These are phyloP conservation scores for Lizonia empirigonia DNA, from an alignment of 2,329 filamentous ascomycete genomes.

Conservation along the genomic window DNA sequence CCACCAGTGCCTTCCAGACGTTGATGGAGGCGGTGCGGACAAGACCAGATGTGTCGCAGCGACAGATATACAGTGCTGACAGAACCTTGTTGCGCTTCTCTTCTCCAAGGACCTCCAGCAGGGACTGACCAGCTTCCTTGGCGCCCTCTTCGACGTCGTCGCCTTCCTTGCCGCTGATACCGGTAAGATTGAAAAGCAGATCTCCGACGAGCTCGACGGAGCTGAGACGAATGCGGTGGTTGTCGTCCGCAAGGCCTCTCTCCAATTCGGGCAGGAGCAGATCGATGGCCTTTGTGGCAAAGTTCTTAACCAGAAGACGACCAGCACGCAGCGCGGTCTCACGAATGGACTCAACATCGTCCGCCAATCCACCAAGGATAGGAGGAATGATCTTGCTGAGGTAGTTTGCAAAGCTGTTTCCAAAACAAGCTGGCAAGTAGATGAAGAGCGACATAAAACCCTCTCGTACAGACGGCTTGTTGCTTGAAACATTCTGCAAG, in stretches of 20 bases:
- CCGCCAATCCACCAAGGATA: constrained; percentile 90
- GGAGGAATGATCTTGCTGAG: constrained; percentile 94
- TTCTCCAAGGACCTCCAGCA: constrained; percentile 91
- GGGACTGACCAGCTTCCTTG: constrained; percentile 87
- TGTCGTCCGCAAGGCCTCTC: constrained; percentile 95
- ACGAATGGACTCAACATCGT: constrained; percentile 94
- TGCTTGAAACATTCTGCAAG: constrained; percentile 91
- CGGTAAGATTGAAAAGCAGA: constrained; percentile 94
- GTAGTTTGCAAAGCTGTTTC: constrained; percentile 97
- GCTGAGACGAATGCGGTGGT: constrained; percentile 94
- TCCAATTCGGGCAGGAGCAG: constrained; percentile 92
- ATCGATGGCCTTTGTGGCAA: constrained; percentile 92
- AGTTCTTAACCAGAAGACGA: constrained; percentile 96
- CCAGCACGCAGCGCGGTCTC: constrained; percentile 96
- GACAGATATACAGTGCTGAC: constrained; percentile 96
- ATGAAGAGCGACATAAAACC: constrained; percentile 99
- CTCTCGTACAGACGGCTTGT: constrained; percentile 88
- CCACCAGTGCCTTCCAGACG: constrained; percentile 97
- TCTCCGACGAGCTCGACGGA: constrained; percentile 98
- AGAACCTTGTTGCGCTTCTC: constrained; percentile 97
- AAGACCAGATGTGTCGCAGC: constrained; percentile 91
- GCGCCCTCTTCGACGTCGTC: constrained; percentile 79
- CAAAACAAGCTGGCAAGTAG: constrained; percentile 97
- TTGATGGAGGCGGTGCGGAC: constrained; percentile 88
- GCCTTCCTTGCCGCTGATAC: constrained; percentile 80